Percentiles rank a stretch among this genome's conserved stretches.
These are phyloP conservation scores for Arachnomyces sp. DNA, from an alignment of 2,329 filamentous ascomycete genomes.

Conservation along the genomic window DNA sequence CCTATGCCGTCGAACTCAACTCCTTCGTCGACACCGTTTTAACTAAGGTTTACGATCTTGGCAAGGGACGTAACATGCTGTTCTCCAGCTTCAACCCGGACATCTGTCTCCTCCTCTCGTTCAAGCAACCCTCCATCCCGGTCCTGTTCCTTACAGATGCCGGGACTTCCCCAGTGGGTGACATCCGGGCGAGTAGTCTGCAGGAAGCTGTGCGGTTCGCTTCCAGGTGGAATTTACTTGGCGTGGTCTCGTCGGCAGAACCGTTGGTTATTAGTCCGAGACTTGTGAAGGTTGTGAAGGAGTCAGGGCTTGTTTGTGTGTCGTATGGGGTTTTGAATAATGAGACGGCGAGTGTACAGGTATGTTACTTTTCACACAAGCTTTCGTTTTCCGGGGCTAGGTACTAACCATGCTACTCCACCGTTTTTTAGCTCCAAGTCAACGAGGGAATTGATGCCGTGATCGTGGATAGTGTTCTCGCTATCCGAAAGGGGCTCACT, in stretches of 20 bases:
- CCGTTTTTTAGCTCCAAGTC: conserved; percentile 60
- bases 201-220: conserved; percentile 96
- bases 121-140: conserved; percentile 95
- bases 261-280: conserved; percentile 83
- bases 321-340: conserved; percentile 92
- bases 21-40: conserved; percentile 93
- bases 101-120: conserved; percentile 84
- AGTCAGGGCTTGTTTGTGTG: conserved; percentile 86
- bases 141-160: conserved; percentile 92
- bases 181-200: conserved; percentile 80
- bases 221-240: conserved; percentile 85
- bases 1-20: conserved; percentile 71
- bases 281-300: conserved; percentile 86
- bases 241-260: conserved; percentile 81
- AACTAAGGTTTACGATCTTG: conserved; percentile 78
- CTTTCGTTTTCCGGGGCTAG: conserved; percentile 4
- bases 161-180: conserved; percentile 69
- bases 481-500: conserved; percentile 83
- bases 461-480: conserved; percentile 90
- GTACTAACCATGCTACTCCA: conserved; percentile 3
- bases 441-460: conserved; percentile 95
- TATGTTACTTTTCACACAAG: conserved; percentile 38
- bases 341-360: conserved; percentile 73
- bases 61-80: conserved; percentile 77
- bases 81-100: conserved; percentile 98